A percentile compares a stretch with the other conserved stretches of the same genome.
Evolutionary conservation across 148 eudicot species (phyloP).

Genomic region (Dysphania ambrosioides): DNA sequence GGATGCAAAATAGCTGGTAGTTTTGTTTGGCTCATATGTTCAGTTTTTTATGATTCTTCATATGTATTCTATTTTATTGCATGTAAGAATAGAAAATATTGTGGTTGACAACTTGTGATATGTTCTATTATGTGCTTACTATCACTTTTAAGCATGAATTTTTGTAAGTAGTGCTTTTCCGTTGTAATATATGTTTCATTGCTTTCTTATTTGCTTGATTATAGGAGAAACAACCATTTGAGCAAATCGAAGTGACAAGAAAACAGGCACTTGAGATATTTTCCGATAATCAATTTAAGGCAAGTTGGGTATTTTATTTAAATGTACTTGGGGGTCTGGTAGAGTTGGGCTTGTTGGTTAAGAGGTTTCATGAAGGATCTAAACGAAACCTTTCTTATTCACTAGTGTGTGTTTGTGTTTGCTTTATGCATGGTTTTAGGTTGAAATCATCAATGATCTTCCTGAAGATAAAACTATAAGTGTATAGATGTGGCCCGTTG

Average conservation of each 20-base stretch:
- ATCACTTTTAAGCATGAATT: not conserved
- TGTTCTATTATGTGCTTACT: not conserved
- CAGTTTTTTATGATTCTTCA: not conserved
- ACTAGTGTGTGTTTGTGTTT: not conserved
- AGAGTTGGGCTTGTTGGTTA: not conserved
- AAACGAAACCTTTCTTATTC: not conserved
- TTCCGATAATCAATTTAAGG: slow-evolving; percentile 93
- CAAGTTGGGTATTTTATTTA: slow-evolving; percentile 13
- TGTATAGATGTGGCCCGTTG: slow-evolving; percentile 96
- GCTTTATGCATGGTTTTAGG: slow-evolving; percentile 36
- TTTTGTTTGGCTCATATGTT: not conserved
- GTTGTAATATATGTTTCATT: not conserved
- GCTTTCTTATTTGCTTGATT: not conserved
- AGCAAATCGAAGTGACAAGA: slow-evolving; percentile 93
- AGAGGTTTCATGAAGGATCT: not conserved
- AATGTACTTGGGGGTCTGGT: not conserved
- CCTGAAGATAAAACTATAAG: slow-evolving; percentile 95
- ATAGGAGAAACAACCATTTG: slow-evolving; percentile 95
- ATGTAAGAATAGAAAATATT: not conserved
- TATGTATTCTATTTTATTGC: not conserved
- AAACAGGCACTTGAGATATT: slow-evolving; percentile 89
- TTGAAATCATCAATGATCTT: slow-evolving; percentile 86
- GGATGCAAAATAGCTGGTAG: not conserved
- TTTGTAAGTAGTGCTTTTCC: not conserved
- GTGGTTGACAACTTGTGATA: not conserved